Evolutionary conservation across 306 rosid genomes (phyloP).

Genomic region (Vicia sativa): DNA sequence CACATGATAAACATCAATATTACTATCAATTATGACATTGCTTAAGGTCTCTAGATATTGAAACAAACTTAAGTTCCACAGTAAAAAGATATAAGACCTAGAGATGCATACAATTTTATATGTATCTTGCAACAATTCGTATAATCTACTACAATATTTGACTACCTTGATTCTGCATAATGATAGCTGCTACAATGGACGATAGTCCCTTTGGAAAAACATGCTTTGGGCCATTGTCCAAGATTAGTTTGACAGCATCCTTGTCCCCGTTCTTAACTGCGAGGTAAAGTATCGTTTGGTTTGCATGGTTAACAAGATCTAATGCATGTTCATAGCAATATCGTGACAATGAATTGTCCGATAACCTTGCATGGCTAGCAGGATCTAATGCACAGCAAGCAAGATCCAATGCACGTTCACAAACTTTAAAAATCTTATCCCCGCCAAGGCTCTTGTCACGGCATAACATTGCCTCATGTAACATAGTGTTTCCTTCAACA

Average conservation of each 20-base stretch:
- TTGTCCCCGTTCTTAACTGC: not conserved
- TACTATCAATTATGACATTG: not conserved
- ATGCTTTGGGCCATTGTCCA: not conserved
- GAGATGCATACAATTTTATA: too few species aligned
- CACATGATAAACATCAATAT: not conserved
- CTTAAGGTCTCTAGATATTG: not conserved
- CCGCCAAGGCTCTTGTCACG: not conserved
- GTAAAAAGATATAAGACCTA: not conserved
- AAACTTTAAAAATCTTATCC: not conserved
- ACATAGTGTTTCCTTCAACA: conserved; percentile 7
- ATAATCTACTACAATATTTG: not conserved
- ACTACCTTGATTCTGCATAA: not conserved
- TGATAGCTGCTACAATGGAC: not conserved
- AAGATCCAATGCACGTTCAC: too few species aligned
- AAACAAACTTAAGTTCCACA: too few species aligned
- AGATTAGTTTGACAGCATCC: not conserved
- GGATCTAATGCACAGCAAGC: too few species aligned
- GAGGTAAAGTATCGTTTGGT: not conserved
- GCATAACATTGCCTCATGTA: conserved; percentile 28
- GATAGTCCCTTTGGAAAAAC: not conserved
- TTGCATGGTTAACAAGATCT: not conserved
- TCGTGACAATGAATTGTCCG: not conserved
- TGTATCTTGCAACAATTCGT: too few species aligned
- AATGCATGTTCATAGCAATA: not conserved
- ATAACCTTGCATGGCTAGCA: too few species aligned